These are phyloP conservation scores for Cylindricascospora bacillispora DNA, from an alignment of 1,139 yeast species.

Conservation along the genomic window DNA sequence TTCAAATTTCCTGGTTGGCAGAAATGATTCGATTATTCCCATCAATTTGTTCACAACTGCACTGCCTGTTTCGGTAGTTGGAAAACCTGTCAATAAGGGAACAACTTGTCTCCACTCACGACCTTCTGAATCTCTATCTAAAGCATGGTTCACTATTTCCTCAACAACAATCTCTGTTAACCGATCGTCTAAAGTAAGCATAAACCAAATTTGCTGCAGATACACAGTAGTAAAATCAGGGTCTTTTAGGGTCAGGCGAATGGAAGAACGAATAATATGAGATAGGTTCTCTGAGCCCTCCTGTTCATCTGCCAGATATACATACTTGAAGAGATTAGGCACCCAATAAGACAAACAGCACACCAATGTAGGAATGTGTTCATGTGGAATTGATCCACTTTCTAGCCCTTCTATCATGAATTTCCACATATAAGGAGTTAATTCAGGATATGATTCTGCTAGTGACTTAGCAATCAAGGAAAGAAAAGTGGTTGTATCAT, in stretches of 20 bases:
- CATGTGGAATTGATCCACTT: constrained; percentile 12
- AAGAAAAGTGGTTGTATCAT: constrained; percentile 54
- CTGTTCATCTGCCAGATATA: constrained; percentile 39
- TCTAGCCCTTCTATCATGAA: constrained; percentile 19
- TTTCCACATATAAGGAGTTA: constrained; percentile 34
- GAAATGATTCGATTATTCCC: constrained; percentile 35
- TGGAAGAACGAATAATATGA: constrained; percentile 48
- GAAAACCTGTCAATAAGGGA: constrained; percentile 48
- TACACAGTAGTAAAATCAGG: constrained; percentile 33
- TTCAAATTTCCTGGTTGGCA: constrained; percentile 31
- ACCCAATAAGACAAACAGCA: constrained; percentile 69
- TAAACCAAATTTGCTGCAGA: constrained; percentile 59
- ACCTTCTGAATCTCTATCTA: constrained; percentile 66
- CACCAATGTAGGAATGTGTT: constrained; percentile 24
- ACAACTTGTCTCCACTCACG: constrained; percentile 53
- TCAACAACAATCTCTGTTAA: constrained; percentile 49
- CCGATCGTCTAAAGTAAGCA: constrained; percentile 47
- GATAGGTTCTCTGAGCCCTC: constrained; percentile 50
- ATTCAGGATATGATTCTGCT: constrained; percentile 42
- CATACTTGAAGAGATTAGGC: constrained; percentile 47
- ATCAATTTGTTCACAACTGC: constrained; percentile 44
- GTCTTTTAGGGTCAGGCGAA: constrained; percentile 40
- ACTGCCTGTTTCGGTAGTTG: constrained; percentile 64
- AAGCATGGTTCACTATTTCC: constrained; percentile 60
- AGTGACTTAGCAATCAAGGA: constrained; percentile 47